Evolutionary conservation across 225 moss, liverwort and hornwort genomes (phyloP).

Genomic region (Polytrichum formosum): DNA sequence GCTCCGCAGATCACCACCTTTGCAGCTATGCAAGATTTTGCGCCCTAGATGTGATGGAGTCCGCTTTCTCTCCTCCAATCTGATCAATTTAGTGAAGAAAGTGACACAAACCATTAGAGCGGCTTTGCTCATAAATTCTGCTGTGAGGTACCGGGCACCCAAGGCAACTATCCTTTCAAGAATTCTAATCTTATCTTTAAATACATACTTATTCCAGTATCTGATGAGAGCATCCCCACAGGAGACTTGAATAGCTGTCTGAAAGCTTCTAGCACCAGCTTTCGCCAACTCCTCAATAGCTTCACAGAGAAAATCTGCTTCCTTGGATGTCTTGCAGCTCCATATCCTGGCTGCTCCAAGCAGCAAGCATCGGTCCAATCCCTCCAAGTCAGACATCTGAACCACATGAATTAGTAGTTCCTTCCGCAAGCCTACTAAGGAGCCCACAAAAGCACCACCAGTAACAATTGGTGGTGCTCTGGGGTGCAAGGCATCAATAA

Average conservation of each 20-base stretch:
- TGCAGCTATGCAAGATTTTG: constrained; percentile 26
- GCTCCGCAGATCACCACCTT: constrained; percentile 35
- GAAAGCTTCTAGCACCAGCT: constrained; percentile 58
- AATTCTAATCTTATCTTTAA: constrained; percentile 47
- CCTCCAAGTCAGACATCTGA: constrained; percentile 49
- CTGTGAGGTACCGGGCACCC: constrained; percentile 43
- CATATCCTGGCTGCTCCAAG: constrained; percentile 61
- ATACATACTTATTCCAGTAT: constrained; percentile 61
- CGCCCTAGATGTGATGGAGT: constrained; percentile 34
- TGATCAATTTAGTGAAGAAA: constrained; percentile 41
- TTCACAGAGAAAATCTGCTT: constrained; percentile 43
- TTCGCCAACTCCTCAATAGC: constrained; percentile 43
- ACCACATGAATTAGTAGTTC: constrained; percentile 50
- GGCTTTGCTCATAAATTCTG: constrained; percentile 49
- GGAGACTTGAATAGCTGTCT: constrained; percentile 56
- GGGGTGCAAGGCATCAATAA: constrained; percentile 52
- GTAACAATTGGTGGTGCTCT: constrained; percentile 39
- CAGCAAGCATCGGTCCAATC: constrained; percentile 52
- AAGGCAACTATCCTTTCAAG: constrained; percentile 38
- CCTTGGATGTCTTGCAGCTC: constrained; percentile 56
- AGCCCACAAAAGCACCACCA: constrained; percentile 61
- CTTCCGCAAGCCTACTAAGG: constrained; percentile 50
- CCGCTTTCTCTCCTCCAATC: constrained; percentile 29
- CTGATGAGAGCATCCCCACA: constrained; percentile 58
- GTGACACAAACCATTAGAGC: constrained; percentile 60